These are phyloP conservation scores for Lipomyces oligophaga DNA, from an alignment of 805 yeast species.

Conservation along the genomic window DNA sequence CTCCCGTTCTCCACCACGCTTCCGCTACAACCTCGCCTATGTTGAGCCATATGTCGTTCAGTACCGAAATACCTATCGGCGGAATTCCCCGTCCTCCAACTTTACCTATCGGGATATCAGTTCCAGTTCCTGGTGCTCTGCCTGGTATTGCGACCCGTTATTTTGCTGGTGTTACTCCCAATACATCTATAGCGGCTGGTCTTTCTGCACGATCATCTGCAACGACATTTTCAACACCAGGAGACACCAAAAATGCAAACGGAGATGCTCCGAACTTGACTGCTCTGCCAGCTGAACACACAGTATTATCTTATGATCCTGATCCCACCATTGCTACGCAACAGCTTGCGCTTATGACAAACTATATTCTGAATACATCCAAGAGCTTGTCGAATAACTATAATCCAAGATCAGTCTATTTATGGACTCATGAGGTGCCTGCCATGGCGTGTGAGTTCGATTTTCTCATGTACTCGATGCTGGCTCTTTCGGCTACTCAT, in stretches of 20 bases:
- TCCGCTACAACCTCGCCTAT: background rate
- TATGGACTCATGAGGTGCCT: conserved; percentile 29
- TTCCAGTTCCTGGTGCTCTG: conserved; percentile 27
- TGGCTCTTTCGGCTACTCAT: conserved; percentile 28
- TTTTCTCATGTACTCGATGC: conserved; percentile 27
- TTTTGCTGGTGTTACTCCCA: conserved; percentile 6
- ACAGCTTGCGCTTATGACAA: conserved; percentile 23
- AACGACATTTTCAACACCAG: conserved; percentile 25
- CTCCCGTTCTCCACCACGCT: background rate
- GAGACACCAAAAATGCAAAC: conserved; percentile 9
- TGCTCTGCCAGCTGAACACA: conserved; percentile 22
- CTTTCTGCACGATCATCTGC: conserved; percentile 27
- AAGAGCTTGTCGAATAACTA: conserved; percentile 22
- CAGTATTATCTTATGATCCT: conserved; percentile 17
- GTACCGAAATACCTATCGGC: background rate
- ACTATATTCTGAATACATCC: conserved; percentile 23
- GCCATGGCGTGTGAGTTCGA: conserved; percentile 26
- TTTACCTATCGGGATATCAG: conserved; percentile 14
- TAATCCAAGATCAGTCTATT: conserved; percentile 25
- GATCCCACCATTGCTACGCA: conserved; percentile 20
- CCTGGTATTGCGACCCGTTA: conserved; percentile 27
- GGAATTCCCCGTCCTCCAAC: conserved; percentile 7
- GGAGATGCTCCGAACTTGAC: conserved; percentile 24
- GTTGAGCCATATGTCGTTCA: background rate
- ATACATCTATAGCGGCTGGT: conserved; percentile 19